Percentiles rank a stretch among this genome's conserved stretches.
Evolutionary conservation across 83 land plant species (phyloP).

Genomic region (Diphasiastrum complanatum): DNA sequence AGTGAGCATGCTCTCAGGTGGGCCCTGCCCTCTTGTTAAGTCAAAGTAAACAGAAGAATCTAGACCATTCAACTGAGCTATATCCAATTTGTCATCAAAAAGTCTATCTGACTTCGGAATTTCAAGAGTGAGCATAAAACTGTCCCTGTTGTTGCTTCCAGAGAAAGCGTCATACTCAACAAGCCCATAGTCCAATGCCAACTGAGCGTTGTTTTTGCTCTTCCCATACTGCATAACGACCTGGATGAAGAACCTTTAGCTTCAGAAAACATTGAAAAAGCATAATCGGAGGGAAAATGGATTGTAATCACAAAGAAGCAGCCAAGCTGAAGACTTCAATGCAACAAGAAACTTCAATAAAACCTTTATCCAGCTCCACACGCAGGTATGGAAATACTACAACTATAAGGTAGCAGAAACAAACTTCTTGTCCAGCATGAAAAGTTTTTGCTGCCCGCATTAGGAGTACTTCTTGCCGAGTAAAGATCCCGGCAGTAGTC

Average conservation of each 20-base stretch:
- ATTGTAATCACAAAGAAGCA: not conserved
- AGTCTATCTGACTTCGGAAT: slow-evolving; percentile 75
- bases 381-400: not conserved
- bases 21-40: slow-evolving; percentile 48
- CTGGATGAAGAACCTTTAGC: slow-evolving; percentile 31
- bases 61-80: slow-evolving; percentile 72
- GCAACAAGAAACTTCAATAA: not conserved
- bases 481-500: slow-evolving; percentile 65
- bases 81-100: slow-evolving; percentile 80
- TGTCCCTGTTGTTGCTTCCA: slow-evolving; percentile 27
- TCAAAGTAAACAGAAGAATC: slow-evolving; percentile 63
- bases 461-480: slow-evolving; percentile 43
- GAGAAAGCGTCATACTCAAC: slow-evolving; percentile 35
- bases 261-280: no score
- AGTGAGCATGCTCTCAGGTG: slow-evolving; percentile 67
- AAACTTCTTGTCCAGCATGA: slow-evolving; percentile 75
- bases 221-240: slow-evolving; percentile 83
- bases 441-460: slow-evolving; percentile 50
- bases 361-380: not conserved
- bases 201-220: slow-evolving; percentile 72
- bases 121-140: slow-evolving; percentile 61
- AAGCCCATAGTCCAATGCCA: slow-evolving; percentile 88
- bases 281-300: no score
- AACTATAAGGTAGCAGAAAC: not conserved
- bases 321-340: not conserved